Evolutionary conservation across 768 basidiomycete species (phyloP), one percentile per base, ranked within the genome.

Genomic region (Tylopilus intermedius): DNA sequence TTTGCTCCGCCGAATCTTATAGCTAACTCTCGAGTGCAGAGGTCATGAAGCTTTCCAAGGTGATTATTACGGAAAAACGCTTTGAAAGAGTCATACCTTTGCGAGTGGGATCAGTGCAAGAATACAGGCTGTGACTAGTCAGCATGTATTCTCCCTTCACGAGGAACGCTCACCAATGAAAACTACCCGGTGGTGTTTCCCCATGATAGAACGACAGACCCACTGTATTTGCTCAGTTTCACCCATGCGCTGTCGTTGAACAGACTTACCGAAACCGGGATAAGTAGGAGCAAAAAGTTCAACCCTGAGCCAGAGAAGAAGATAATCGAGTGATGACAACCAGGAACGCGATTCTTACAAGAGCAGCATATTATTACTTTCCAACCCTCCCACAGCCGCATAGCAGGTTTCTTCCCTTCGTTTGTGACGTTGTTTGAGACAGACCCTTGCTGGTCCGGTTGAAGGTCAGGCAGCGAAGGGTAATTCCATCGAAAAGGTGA

Each of bases 51-150:
- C 86, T 88, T 55, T 33, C 24, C 15, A 8, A 47, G 4, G 21
- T 62, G 33, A 64, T 22, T 42, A 6, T 46, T 18, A 35, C 24
- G 51, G 45, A 54, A 5, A 33, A n/a, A 5, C n/a, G 21, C 37
- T 18, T 1, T 18, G 21, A 39, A 41, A 56, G 32, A 43, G 44
- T 21, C 50, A 33, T 58, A 86, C 86, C 71, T 86, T 84, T 46
- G 90, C 88, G 27, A 91, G 76, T 4, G 90, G 91, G 26, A 91
- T 79, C 67, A 93, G 79, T 9, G 86, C 79, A 26, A 88, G 69
- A 56, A 84, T 74, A 54, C 79, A 85, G 49, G 82, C 86, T 88
- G 55, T 15, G 49, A 7, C 9, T 39, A 5, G 27, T 48, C n/a
- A 45, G 26, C 10, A 5, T 32, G 47, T 3, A 24, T 33, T 32